phyloP scores from a whole-genome alignment of 441 rosid species.

The Eutrema salsugineum region DNA sequence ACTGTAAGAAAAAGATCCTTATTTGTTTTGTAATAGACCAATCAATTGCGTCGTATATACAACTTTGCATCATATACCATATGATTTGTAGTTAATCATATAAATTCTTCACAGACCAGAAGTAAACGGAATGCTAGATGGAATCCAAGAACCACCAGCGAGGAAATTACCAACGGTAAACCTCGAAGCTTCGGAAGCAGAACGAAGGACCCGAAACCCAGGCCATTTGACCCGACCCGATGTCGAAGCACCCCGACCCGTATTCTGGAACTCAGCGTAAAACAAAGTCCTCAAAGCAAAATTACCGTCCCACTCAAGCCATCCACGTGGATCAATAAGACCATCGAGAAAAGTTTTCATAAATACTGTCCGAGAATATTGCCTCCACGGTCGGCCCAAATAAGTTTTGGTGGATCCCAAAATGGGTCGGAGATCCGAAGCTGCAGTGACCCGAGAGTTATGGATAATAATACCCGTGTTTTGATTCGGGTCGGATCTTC shows the following conservation, averaged over 20 bases:
- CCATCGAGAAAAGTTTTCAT: constrained; percentile 48
- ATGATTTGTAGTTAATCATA: neutral
- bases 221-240: constrained; percentile 48
- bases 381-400: constrained; percentile 64
- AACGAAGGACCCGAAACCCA: constrained; percentile 41
- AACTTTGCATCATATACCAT: constrained; percentile 4
- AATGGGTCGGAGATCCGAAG: constrained; percentile 48
- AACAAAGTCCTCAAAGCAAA: constrained; percentile 52
- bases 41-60: constrained; percentile 20
- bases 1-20: neutral
- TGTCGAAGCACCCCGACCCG: constrained; percentile 51
- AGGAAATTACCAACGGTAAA: constrained; percentile 53
- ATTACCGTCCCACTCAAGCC: constrained; percentile 57
- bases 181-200: constrained; percentile 42
- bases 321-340: constrained; percentile 53
- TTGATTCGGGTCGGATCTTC: constrained; percentile 62
- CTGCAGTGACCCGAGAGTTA: constrained; percentile 51
- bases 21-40: constrained; percentile 15
- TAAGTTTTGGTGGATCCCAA: constrained; percentile 47
- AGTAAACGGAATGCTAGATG: constrained; percentile 49
- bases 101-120: constrained; percentile 37
- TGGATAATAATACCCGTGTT: constrained; percentile 66
- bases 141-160: constrained; percentile 55
- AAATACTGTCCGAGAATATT: constrained; percentile 53
- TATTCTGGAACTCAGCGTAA: constrained; percentile 55